Percentiles rank a stretch among this genome's conserved stretches.
Conservation (phyloP, 257 asterid species). For the Solanum sejunctum region DNA sequence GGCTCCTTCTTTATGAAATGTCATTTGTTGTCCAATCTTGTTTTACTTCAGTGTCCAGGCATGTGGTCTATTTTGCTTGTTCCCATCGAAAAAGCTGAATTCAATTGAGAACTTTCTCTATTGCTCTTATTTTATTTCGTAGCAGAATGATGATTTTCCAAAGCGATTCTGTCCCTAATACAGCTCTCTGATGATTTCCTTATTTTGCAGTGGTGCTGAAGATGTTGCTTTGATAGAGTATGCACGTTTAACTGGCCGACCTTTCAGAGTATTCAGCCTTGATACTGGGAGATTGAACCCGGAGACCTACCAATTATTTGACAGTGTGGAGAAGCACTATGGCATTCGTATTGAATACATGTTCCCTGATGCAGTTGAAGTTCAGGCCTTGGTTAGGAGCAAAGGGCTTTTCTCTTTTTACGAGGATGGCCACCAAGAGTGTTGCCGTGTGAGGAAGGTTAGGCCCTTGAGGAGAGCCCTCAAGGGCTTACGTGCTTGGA, state of each 20-base stretch:
- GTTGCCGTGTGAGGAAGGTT: slow-evolving; percentile 87
- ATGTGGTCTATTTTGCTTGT: not conserved
- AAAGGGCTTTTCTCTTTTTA: slow-evolving; percentile 89
- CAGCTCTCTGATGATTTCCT: not conserved
- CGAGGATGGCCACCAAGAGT: slow-evolving; percentile 88
- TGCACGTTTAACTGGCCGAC: slow-evolving; percentile 72
- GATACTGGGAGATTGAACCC: slow-evolving; percentile 88
- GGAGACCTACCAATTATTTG: slow-evolving; percentile 63
- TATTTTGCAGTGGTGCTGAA: slow-evolving; percentile 69
- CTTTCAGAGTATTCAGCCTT: slow-evolving; percentile 76
- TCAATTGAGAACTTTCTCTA: not conserved
- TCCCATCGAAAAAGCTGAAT: not conserved
- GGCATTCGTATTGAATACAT: slow-evolving; percentile 69
- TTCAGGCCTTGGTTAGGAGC: slow-evolving; percentile 62
- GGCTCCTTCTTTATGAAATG: not conserved
- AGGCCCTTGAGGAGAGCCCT: slow-evolving; percentile 67
- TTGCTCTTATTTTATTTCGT: not conserved
- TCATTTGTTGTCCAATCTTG: not conserved
- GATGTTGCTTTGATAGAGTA: slow-evolving; percentile 84
- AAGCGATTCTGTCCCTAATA: not conserved
- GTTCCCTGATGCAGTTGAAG: slow-evolving; percentile 82
- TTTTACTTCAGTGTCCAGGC: not conserved
- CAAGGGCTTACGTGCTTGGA: slow-evolving; percentile 80
- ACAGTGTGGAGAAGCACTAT: slow-evolving; percentile 68
- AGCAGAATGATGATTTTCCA: not conserved